Base-by-base conservation (phyloP, 148 eudicot species). In the Cornus controversa region DNA sequence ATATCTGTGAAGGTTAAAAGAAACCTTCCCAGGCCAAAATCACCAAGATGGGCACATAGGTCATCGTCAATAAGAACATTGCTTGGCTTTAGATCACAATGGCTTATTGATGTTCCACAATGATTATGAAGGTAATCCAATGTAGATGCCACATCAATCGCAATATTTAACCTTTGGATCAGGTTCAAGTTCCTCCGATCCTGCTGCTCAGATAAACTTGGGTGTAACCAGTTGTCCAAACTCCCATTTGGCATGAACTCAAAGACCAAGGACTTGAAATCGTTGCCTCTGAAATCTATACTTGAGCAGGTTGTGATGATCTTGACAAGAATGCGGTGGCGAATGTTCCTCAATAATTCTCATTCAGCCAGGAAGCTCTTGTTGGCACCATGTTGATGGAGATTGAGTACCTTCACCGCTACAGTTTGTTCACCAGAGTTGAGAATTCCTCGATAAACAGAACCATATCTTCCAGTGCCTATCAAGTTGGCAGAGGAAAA, bases 161-260 rank as follows among this genome's bases (percentile, higher is more conserved):
- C 71, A 50, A 75, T 28, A 26, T 50, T 47, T 10, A 75, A 28
- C 40, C 78, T 76, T 11, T 50, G 22, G 0, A 14, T 58, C 45
- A 0, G 8, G 53, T n/a, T 24, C 6, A 0, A 31, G 8, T 8
- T 1, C n/a, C n/a, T n/a, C n/a, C n/a, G n/a, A n/a, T n/a, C n/a
- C n/a, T n/a, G n/a, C n/a, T n/a, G n/a, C n/a, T n/a, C n/a, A n/a
- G n/a, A n/a, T n/a, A 29, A 18, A 63, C 57, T 37, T 63, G 77
- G 24, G n/a, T 75, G 72, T 8, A 76, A 53, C 78, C 78, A 76
- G 63, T 23, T 53, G 13, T 76, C 72, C 20, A 76, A 29, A 50
- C 50, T 76, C 72, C 78, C 78, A 76, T 67, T 28, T 47, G 42
- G 24, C 78, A 76, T 76, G 27, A 76, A 76, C 42, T 76, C 72